Percentiles rank a stretch among this genome's conserved stretches.
Evolutionary conservation across 140 eudicot species (phyloP).

Genomic region (Stevia rebaudiana): DNA sequence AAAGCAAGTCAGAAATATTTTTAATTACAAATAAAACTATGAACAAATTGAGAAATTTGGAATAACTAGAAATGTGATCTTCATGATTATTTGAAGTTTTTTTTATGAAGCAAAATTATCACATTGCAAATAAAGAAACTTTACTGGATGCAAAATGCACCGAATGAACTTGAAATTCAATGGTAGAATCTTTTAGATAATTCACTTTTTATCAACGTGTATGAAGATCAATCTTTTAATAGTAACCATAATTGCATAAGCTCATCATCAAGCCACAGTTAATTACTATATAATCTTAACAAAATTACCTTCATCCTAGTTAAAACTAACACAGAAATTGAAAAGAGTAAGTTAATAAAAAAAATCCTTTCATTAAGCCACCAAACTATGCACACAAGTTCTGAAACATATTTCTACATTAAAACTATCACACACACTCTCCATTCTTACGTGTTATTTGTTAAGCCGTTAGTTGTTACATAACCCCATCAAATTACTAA

Average conservation of each 20-base stretch:
- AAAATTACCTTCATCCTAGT: neutral
- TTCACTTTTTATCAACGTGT: neutral
- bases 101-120: too few relatives aligned
- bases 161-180: neutral
- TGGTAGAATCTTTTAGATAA: slow-evolving; percentile 2
- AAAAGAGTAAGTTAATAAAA: neutral
- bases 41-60: neutral
- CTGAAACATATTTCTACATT: neutral
- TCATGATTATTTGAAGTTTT: neutral
- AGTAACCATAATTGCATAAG: neutral
- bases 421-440: neutral
- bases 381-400: slow-evolving; percentile 1
- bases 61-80: neutral
- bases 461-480: too few relatives aligned
- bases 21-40: neutral
- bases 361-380: neutral
- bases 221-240: neutral
- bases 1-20: slow-evolving; percentile 1
- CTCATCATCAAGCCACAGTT: neutral
- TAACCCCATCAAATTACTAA: too few relatives aligned
- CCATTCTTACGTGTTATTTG: too few relatives aligned
- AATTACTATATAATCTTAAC: neutral
- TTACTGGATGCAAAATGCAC: neutral
- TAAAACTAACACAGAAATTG: neutral
- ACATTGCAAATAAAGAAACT: neutral